Base-by-base conservation (phyloP, 345 rosid species). In the Salix dunnii region DNA sequence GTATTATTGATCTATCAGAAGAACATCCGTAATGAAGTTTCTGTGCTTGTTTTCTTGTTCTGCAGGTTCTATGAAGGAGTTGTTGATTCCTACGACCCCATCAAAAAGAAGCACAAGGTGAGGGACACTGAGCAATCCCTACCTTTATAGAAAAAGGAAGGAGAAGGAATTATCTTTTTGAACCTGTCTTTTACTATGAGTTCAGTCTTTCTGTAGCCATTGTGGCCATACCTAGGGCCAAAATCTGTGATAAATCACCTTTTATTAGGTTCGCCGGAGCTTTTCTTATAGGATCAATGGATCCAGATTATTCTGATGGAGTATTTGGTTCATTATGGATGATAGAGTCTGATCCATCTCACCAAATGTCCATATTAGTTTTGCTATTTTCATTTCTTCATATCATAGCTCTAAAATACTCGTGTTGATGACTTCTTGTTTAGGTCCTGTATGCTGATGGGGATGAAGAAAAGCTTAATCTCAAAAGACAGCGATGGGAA, bases 371-470 rank as follows among this genome's bases (percentile, higher is more conserved):
- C 25, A 36, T 4, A 67, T 21, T 14, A 30, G n/a, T 36, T 18
- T 10, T 9, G 25, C 43, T 36, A 36, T 60, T 72, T 49, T 55
- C 75, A 61, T 5, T 66, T 71, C 71, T 70, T 63, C 42, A 23
- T 73, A 63, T 76, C 63, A 31, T 67, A 49, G 71, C 17, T 76
- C 68, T 58, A 69, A 65, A 55, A 9, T 76, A 70, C 4, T 42
- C 33, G 17, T 68, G 40, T 27, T 80, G 27, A 21, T 51, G 46
- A 43, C 71, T 74, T 76, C 18, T 76, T 80, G 42, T 48, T 58
- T 68, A 93, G 97, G 83, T 93, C 14, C 31, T 85, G 70, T 93
- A 93, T 82, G 73, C 80, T 67, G 96, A 93, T 79, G 98, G 97
- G 2, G 94, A 89, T 31, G 85, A 81, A 71, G 97, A 93, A 82